phyloP scores from a whole-genome alignment of 2,329 filamentous ascomycete species.

The Zymoseptoria passerinii region DNA sequence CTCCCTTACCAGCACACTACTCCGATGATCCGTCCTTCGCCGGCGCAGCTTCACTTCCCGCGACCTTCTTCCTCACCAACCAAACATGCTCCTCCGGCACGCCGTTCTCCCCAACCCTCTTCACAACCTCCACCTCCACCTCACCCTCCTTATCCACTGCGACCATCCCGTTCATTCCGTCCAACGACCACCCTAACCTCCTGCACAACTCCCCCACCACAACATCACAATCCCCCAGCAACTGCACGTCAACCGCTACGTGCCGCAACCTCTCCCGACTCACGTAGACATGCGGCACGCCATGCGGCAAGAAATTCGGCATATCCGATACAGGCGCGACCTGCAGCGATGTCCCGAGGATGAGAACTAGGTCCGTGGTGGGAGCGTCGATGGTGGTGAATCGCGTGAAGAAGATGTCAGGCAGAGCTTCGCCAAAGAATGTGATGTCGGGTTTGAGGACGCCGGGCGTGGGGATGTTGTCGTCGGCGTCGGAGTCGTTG shows the following conservation, averaged over 20 bases:
- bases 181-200: constrained; percentile 64
- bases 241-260: constrained; percentile 91
- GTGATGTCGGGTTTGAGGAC: constrained; percentile 97
- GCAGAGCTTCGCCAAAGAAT: constrained; percentile 89
- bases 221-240: constrained; percentile 90
- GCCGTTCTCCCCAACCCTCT: not conserved
- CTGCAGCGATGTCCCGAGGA: constrained; percentile 93
- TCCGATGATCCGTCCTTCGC: not conserved
- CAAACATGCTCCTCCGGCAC: not conserved
- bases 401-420: constrained; percentile 71
- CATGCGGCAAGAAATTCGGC: constrained; percentile 25
- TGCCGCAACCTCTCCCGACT: constrained; percentile 61
- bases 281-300: constrained; percentile 30
- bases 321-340: constrained; percentile 93
- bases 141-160: not conserved
- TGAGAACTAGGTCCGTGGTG: constrained; percentile 78
- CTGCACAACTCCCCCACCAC: constrained; percentile 80
- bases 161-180: constrained; percentile 18
- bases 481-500: constrained; percentile 51
- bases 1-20: not conserved
- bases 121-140: not conserved
- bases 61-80: not conserved
- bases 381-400: constrained; percentile 75
- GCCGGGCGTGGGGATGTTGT: constrained; percentile 59
- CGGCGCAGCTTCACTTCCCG: not conserved